Evolutionary conservation across 1,284 basidiomycete species (phyloP), one percentile per base, ranked within the genome.

Genomic region (Chondrostereum purpureum): DNA sequence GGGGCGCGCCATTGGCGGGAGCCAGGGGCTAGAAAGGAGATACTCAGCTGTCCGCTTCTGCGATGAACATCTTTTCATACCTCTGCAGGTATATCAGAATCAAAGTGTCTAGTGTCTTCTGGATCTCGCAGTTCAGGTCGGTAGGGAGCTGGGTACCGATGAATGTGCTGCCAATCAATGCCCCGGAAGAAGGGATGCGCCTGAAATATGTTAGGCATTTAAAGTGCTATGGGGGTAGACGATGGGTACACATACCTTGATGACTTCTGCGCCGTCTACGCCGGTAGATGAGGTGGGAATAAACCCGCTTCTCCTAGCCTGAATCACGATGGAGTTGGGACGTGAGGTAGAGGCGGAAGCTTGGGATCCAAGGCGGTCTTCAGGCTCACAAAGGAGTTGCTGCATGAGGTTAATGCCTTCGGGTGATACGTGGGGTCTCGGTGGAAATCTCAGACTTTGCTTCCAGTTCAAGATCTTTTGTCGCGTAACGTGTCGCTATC

Each of bases 401-500:
- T 84, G 76, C 75, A 98, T 92, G 56, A 97, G 73, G 67, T 86
- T 84, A 51, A 91, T 75, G 27, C 85, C 93, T 63, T 93, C 89
- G 54, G 79, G 78, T 20, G 92, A 92, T 45, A 95, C 82, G 48
- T 73, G 76, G 48, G 92, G 92, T 52, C 81, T 78, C 16, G 86
- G 75, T 2, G 93, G 92, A 67, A 97, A 97, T 47, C 84, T 81
- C 51, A 98, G 74, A 23, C 84, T 81, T 60, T 86, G 81, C 50
- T 83, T 83, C 92, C 92, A 97, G 67, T 94, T 93, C 53, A 96
- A 70, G 60, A 93, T 92, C 67, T 91, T 92, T 67, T 92, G 88
- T 46, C 92, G 77, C 43, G 92, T 94, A 53, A 90, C 78, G 65
- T 93, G 90, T 27, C 92, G 78, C 83, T 92, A 55, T 14, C 31